Evolutionary conservation across 106 monocot species (phyloP), one percentile per base, ranked within the genome.

Genomic region (Dendrobium huoshanense): DNA sequence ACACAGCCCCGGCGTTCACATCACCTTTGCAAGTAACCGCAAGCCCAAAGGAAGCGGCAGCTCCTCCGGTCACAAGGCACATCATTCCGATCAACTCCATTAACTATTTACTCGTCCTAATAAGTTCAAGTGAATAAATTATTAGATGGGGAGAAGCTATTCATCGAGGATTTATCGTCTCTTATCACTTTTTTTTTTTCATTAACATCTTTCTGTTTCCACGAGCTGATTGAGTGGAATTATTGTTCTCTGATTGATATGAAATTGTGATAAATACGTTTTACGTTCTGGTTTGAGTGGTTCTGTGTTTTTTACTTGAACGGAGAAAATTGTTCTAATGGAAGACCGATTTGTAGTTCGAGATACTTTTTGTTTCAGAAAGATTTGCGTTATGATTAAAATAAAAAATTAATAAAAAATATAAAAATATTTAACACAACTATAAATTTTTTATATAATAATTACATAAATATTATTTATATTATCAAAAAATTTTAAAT

Each of bases 1-100:
- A 54, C 51, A 72, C 4, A 95, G 85, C 80, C 92, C 94, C 37
- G 92, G 95, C 7, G 92, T 95, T 22, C 88, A 88, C 81, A 67
- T 92, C 4, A 77, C 81, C 51, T 78, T 92, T 74, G 84, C 77
- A 9, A 78, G 77, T 22, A 82, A 45, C 54, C 18, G 56, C n/a
- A 75, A 75, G 51, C 74, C 81, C 61, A 86, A 79, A 58, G 48
- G 24, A 16, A 10, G 25, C 76, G 22, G 7, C 2, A 44, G 76
- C 25, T 48, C 11, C 22, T 16, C 22, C 1, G n/a, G 74, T 9
- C 4, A 76, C 48, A 75, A 75, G n/a, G 75, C 1, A 43, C 22
- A 47, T 76, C 10, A 18, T 47, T 41, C 45, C 0, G 51, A 51
- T 75, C 74, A 75, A 4, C 43, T 19, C 19, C 20, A 44, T 44